Evolutionary conservation across 257 asterid genomes (phyloP).

Genomic region (Gardenia jasminoides): DNA sequence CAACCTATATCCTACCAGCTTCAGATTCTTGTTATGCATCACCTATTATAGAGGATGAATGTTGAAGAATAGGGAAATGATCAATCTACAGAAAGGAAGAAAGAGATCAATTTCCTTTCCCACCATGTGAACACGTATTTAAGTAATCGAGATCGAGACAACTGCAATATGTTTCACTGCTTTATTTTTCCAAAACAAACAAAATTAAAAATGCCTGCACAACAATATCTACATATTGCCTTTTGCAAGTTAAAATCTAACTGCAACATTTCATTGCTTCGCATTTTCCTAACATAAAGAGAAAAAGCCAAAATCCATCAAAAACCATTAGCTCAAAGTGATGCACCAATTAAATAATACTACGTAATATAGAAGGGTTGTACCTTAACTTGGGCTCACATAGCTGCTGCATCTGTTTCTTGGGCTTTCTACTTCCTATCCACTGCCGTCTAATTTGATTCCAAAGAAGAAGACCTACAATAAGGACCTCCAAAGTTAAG

Average conservation of each 20-base stretch:
- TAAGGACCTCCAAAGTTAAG: neutral
- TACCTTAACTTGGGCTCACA: slow-evolving; percentile 71
- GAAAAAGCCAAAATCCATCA: neutral
- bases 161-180: neutral
- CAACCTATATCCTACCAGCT: neutral
- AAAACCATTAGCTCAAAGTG: neutral
- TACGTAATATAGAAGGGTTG: slow-evolving; percentile 7
- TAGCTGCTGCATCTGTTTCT: slow-evolving; percentile 33
- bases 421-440: slow-evolving; percentile 50
- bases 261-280: neutral
- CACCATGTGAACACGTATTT: neutral
- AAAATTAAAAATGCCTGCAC: neutral
- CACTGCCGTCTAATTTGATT: slow-evolving; percentile 73
- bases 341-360: neutral
- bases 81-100: neutral
- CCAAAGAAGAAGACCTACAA: slow-evolving; percentile 72
- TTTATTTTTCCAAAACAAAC: neutral
- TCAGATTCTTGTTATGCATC: neutral
- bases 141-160: neutral
- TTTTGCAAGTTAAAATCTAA: neutral
- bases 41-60: neutral
- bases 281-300: neutral
- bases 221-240: neutral
- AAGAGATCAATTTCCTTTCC: neutral
- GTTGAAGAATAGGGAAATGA: neutral